Evolutionary conservation across 441 rosid species (phyloP), one percentile per base, ranked within the genome.

Genomic region (Capsella rubella): DNA sequence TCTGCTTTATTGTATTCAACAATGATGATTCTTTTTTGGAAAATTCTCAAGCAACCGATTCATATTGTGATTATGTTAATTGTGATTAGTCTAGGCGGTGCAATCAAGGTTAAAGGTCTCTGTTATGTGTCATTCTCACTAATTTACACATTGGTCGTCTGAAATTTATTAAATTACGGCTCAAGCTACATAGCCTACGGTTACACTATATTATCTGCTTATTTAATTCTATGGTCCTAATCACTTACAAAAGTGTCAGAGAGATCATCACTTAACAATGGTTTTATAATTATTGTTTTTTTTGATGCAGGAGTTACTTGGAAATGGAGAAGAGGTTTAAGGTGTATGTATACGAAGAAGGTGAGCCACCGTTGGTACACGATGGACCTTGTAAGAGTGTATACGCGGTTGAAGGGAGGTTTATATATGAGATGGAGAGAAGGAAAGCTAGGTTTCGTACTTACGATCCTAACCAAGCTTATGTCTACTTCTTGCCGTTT

Each of bases 261-360:
- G 37, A 34, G 37, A 6, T 34, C 37, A 34, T 34, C 37, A 7
- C 37, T 34, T 34, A 34, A 34, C 37, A 34, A 34, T 6, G 37
- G 6, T 6, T 34, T 34, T 34, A 21, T 21, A 21, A 21, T 0
- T 21, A 21, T 21, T 21, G 25, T 21, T 21, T 21, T 21, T 21
- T 21, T 21, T 28, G 16, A 5, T 42, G 15, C 75, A 91, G 98
- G 87, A 94, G 96, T 72, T 91, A 94, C 39, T 0, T 56, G 75
- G 96, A 94, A 70, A 91, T 94, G 97, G 98, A 94, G 81, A 90
- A 65, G 81, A 86, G 88, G 77, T 88, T 95, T 83, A 92, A 90
- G 77, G 96, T 95, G 8, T 90, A 85, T 65, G 98, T 92, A 52
- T 95, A 95, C 79, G 71, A 69, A n/a, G 99, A 95, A 82, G 99